Conservation (phyloP, 2,329 filamentous ascomycete genomes). For the Davidsoniella eucalypti region DNA sequence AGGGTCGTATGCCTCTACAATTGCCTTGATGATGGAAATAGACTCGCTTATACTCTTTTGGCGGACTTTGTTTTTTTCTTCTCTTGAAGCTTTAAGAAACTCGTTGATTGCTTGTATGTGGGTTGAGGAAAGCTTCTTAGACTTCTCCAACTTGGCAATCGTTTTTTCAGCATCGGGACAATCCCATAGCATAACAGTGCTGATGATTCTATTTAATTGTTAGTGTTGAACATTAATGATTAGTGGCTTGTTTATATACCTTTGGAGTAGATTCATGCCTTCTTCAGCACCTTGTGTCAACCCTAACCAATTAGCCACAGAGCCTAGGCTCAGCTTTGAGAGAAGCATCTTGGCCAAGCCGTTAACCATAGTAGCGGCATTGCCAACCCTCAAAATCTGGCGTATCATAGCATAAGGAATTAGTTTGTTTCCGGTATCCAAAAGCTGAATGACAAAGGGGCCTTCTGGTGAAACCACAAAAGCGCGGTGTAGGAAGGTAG, state of each 20-base stretch:
- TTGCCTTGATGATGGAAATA: slow-evolving; percentile 48
- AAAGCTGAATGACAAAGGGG: slow-evolving; percentile 52
- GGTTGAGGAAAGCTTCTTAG: slow-evolving; percentile 34
- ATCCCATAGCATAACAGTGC: slow-evolving; percentile 57
- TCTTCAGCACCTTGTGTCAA: slow-evolving; percentile 54
- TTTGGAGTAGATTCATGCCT: slow-evolving; percentile 65
- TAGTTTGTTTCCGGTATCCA: slow-evolving; percentile 53
- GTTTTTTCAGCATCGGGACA: slow-evolving; percentile 51
- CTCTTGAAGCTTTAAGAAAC: slow-evolving; percentile 35
- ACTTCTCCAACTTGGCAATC: slow-evolving; percentile 46
- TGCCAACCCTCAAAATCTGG: slow-evolving; percentile 59
- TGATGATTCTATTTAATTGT: slow-evolving; percentile 43
- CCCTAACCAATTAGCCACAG: slow-evolving; percentile 65
- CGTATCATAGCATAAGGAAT: slow-evolving; percentile 56
- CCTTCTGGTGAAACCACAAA: slow-evolving; percentile 61
- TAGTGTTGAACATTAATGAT: slow-evolving; percentile 7
- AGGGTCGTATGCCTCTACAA: slow-evolving; percentile 40
- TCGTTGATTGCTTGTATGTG: slow-evolving; percentile 44
- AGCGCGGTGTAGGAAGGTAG: slow-evolving; percentile 57
- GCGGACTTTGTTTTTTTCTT: slow-evolving; percentile 42
- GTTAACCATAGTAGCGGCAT: slow-evolving; percentile 67
- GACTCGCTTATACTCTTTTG: slow-evolving; percentile 31
- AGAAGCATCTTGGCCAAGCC: slow-evolving; percentile 57
- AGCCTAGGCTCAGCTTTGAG: slow-evolving; percentile 60
- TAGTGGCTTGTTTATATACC: slow-evolving; percentile 17